Percentiles rank a stretch among this genome's conserved stretches.
phyloP scores from a whole-genome alignment of 305 asterid species.

The Nicotiana rustica region DNA sequence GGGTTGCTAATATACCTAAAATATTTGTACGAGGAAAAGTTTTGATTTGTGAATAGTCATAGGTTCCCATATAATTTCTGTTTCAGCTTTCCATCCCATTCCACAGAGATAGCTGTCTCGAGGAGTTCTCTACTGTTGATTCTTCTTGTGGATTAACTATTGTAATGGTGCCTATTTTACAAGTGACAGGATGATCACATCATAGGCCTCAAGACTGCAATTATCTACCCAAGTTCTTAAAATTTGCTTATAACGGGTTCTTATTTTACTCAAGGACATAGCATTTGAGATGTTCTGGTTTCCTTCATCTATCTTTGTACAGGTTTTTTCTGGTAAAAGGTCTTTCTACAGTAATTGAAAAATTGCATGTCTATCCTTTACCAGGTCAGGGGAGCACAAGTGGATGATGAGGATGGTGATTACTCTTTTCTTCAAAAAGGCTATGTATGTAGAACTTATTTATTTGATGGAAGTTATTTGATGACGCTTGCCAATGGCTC shows the following conservation, averaged over 20 bases:
- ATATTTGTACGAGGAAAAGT: background rate
- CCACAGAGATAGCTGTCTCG: conserved; percentile 26
- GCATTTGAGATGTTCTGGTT: background rate
- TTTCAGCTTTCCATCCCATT: background rate
- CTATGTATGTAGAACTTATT: conserved; percentile 58
- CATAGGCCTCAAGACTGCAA: background rate
- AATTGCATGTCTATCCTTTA: conserved; percentile 4
- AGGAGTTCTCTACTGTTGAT: background rate
- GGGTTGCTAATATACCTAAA: conserved; percentile 15
- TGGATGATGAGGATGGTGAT: conserved; percentile 72
- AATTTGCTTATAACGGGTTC: background rate
- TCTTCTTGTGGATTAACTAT: background rate
- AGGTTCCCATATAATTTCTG: background rate
- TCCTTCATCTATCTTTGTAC: background rate
- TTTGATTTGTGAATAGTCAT: background rate
- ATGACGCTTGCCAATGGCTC: conserved; percentile 22
- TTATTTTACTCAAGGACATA: conserved; percentile 4
- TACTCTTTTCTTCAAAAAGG: conserved; percentile 74
- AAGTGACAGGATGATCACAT: background rate
- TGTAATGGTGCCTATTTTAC: background rate
- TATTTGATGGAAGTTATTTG: conserved; percentile 27
- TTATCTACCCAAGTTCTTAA: conserved; percentile 8
- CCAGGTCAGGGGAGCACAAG: conserved; percentile 61
- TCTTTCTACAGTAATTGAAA: background rate
- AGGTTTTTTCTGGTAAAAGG: background rate